Conservation (phyloP, 2,329 filamentous ascomycete genomes). For the Lachnellula willkommii region DNA sequence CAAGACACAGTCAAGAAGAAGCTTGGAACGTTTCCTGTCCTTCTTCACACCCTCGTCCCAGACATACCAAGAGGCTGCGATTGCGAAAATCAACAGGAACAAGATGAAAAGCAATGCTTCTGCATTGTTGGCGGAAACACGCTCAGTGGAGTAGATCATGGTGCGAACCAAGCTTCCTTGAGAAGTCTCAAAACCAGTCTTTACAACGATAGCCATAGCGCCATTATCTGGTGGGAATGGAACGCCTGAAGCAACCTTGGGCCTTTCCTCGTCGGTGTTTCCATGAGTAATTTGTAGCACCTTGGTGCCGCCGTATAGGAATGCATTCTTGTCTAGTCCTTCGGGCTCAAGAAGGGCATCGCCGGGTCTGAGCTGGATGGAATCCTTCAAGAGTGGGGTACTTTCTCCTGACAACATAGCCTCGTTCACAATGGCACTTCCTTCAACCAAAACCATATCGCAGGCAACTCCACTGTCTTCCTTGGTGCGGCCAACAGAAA, state of each 20-base stretch:
- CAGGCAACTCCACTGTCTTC: slow-evolving; percentile 96
- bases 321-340: slow-evolving; percentile 91
- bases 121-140: slow-evolving; percentile 95
- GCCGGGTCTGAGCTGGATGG: slow-evolving; percentile 78
- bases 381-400: slow-evolving; percentile 94
- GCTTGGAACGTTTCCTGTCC: slow-evolving; percentile 94
- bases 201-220: slow-evolving; percentile 87
- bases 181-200: slow-evolving; percentile 97
- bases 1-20: slow-evolving; percentile 92
- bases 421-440: slow-evolving; percentile 96
- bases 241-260: slow-evolving; percentile 69
- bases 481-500: slow-evolving; percentile 88
- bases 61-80: slow-evolving; percentile 98
- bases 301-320: slow-evolving; percentile 96
- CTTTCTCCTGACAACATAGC: slow-evolving; percentile 99
- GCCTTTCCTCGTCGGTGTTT: slow-evolving; percentile 67
- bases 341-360: slow-evolving; percentile 80
- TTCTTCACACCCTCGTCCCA: slow-evolving; percentile 94
- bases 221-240: slow-evolving; percentile 85
- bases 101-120: slow-evolving; percentile 97
- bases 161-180: slow-evolving; percentile 96
- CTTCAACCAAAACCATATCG: slow-evolving; percentile 93
- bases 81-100: slow-evolving; percentile 90
- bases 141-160: slow-evolving; percentile 99
- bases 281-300: slow-evolving; percentile 92